Evolutionary conservation across 73 alveolate genomes (phyloP).

Genomic region (Stentor coeruleus): DNA sequence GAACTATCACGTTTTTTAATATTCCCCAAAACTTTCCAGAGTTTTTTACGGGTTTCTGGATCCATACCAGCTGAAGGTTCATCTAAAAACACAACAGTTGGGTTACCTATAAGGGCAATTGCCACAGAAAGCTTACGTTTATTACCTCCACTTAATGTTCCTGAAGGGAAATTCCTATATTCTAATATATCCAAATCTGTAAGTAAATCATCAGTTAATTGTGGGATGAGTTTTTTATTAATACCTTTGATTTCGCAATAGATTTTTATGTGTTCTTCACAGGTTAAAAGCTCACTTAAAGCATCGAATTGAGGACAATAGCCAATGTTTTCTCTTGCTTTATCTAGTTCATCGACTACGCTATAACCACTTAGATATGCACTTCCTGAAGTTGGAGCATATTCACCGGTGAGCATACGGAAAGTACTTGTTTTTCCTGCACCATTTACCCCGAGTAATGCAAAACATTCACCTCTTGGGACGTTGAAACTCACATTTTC

Average conservation of each 20-base stretch:
- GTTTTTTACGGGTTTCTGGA: constrained; percentile 51
- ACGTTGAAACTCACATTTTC: constrained; percentile 84
- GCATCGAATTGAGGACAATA: constrained; percentile 98
- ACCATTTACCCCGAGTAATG: constrained; percentile 97
- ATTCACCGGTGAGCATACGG: constrained; percentile 90
- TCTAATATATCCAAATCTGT: constrained; percentile 79
- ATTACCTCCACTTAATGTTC: constrained; percentile 94
- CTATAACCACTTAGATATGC: constrained; percentile 79
- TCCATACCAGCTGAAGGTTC: constrained; percentile 99
- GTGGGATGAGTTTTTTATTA: constrained; percentile 48
- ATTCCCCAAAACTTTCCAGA: constrained; percentile 10
- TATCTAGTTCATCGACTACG: constrained; percentile 58
- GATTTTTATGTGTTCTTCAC: constrained; percentile 89
- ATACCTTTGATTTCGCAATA: constrained; percentile 94
- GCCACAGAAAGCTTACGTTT: constrained; percentile 98
- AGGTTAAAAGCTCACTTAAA: constrained; percentile 85
- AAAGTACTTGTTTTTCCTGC: constrained; percentile 99
- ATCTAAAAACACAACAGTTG: constrained; percentile 96
- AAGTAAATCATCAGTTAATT: constrained; percentile 65
- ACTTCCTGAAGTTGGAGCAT: constrained; percentile 82
- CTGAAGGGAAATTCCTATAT: constrained; percentile 36
- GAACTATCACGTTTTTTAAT: constrained; percentile 31
- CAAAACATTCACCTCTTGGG: constrained; percentile 95
- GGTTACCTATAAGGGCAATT: constrained; percentile 97
- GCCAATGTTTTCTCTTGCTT: constrained; percentile 89